Evolutionary conservation across 2,329 filamentous ascomycete genomes (phyloP).

Genomic region (Grosmannia penicillata): DNA sequence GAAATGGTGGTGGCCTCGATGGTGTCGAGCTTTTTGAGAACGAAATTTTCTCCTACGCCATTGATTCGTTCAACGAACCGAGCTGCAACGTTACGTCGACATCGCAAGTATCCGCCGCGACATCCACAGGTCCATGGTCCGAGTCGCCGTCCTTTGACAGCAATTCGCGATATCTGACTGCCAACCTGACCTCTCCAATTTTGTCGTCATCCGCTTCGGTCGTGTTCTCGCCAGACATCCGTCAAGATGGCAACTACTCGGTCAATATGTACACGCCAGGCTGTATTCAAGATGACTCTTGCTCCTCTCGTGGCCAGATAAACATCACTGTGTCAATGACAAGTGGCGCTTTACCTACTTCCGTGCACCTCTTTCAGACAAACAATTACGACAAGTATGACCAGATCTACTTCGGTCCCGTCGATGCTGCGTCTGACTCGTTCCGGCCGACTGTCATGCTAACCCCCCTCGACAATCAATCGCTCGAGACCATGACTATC

Average conservation of each 20-base stretch:
- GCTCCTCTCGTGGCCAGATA: slow-evolving; percentile 60
- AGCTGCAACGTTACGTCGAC: slow-evolving; percentile 52
- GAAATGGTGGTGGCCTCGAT: slow-evolving; percentile 66
- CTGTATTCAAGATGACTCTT: slow-evolving; percentile 67
- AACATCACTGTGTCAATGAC: slow-evolving; percentile 45
- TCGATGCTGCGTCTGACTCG: slow-evolving; percentile 56
- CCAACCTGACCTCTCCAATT: slow-evolving; percentile 41
- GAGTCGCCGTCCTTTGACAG: slow-evolving; percentile 53
- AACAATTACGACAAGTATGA: slow-evolving; percentile 97
- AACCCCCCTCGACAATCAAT: slow-evolving; percentile 50
- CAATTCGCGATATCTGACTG: slow-evolving; percentile 62
- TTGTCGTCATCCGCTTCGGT: slow-evolving; percentile 49
- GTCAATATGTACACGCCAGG: slow-evolving; percentile 88
- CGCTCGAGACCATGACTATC: slow-evolving; percentile 48
- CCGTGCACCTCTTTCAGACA: slow-evolving; percentile 57
- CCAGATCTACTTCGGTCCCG: slow-evolving; percentile 70
- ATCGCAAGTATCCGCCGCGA: slow-evolving; percentile 46
- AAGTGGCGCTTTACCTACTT: slow-evolving; percentile 35
- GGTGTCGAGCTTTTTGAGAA: slow-evolving; percentile 81
- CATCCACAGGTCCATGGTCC: slow-evolving; percentile 59
- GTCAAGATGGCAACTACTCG: slow-evolving; percentile 80
- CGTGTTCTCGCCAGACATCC: slow-evolving; percentile 70
- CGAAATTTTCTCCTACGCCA: slow-evolving; percentile 72
- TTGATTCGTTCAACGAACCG: slow-evolving; percentile 80
- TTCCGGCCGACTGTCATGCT: slow-evolving; percentile 76